Evolutionary conservation across 106 monocot genomes (phyloP).

Genomic region (Narthecium ossifragum): DNA sequence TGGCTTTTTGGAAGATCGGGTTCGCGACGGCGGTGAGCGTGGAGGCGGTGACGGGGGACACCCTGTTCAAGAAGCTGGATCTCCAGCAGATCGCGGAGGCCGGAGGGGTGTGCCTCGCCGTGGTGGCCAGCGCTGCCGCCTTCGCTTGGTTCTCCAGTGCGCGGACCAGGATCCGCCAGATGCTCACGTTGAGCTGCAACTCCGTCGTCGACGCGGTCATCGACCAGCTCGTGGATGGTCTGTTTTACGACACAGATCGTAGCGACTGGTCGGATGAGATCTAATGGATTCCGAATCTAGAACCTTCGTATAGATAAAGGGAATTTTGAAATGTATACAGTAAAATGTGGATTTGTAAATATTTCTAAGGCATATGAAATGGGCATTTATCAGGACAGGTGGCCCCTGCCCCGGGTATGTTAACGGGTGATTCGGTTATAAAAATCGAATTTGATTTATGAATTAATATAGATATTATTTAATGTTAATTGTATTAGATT

Average conservation of each 20-base stretch:
- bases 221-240: conserved; percentile 81
- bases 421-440: no score
- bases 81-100: conserved; percentile 65
- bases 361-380: no score
- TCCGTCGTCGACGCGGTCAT: conserved; percentile 80
- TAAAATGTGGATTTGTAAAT: no score
- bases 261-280: conserved; percentile 55
- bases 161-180: conserved; percentile 44
- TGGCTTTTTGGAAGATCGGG: conserved; percentile 35
- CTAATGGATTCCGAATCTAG: no score
- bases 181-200: conserved; percentile 73
- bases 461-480: no score
- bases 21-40: conserved; percentile 59
- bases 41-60: conserved; percentile 74
- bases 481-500: no score
- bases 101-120: conserved; percentile 55
- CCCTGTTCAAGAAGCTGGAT: conserved; percentile 86
- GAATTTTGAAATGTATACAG: no score
- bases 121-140: conserved; percentile 48
- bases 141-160: conserved; percentile 78
- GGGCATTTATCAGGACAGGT: no score
- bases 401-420: no score
- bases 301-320: no score
- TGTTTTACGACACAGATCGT: conserved; percentile 67
- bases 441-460: no score